phyloP scores from a whole-genome alignment of 805 yeast species.

The Yarrowia sp. region DNA sequence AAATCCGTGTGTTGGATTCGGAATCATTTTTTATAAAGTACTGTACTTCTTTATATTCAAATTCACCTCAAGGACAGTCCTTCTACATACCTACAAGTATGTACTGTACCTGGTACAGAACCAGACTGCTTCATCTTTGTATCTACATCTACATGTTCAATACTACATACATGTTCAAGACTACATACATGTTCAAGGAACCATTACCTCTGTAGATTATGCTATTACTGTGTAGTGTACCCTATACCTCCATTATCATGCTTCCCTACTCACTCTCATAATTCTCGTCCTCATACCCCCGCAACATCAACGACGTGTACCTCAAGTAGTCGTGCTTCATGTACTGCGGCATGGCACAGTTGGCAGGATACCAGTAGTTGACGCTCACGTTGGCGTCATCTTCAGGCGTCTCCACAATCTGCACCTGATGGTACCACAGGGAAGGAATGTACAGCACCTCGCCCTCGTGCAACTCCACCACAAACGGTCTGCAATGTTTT shows the following conservation, averaged over 20 bases:
- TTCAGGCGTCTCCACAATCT: slow-evolving; percentile 28
- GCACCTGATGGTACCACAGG: slow-evolving; percentile 43
- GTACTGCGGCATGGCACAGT: slow-evolving; percentile 33
- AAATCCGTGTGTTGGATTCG: no score
- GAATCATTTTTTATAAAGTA: no score
- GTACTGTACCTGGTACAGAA: no score
- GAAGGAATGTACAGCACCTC: slow-evolving; percentile 42
- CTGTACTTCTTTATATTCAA: no score
- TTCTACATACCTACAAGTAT: no score
- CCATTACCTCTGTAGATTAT: no score
- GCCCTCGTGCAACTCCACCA: slow-evolving; percentile 39
- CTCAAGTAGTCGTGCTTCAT: slow-evolving; percentile 37
- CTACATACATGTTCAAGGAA: no score
- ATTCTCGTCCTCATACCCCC: slow-evolving; percentile 32
- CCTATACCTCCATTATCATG: background rate
- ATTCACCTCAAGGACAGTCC: no score
- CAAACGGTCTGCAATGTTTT: slow-evolving; percentile 29
- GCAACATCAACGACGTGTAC: slow-evolving; percentile 27
- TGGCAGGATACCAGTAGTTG: slow-evolving; percentile 39
- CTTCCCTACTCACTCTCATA: slow-evolving; percentile 27
- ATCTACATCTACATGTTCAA: no score
- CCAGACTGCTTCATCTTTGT: no score
- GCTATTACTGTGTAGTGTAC: no score
- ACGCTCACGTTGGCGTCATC: slow-evolving; percentile 29
- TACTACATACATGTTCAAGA: no score